Percentiles rank a stretch among this genome's conserved stretches.
phyloP scores from a whole-genome alignment of 2,329 filamentous ascomycete species.

The Cladosporium sp. region DNA sequence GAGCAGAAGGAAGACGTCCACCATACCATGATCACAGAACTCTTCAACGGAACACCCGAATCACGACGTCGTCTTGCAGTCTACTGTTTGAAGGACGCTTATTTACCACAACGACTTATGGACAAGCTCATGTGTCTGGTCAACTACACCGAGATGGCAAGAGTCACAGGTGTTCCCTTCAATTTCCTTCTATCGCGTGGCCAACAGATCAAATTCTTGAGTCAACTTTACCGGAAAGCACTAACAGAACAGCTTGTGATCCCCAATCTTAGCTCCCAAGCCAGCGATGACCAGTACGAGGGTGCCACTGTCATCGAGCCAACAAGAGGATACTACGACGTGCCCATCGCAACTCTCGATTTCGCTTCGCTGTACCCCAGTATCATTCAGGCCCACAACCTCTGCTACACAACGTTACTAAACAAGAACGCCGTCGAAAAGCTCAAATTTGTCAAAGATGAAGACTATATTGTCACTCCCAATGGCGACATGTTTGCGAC shows the following conservation, averaged over 20 bases:
- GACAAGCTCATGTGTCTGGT: conserved; percentile 98
- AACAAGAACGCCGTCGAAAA: conserved; percentile 74
- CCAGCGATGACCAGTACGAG: conserved; percentile 83
- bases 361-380: conserved; percentile 97
- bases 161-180: conserved; percentile 97
- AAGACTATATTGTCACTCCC: conserved; percentile 94
- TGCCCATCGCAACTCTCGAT: conserved; percentile 94
- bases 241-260: conserved; percentile 91
- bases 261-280: conserved; percentile 72
- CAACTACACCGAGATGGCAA: conserved; percentile 99
- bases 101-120: conserved; percentile 87
- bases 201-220: conserved; percentile 97
- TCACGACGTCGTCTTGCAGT: conserved; percentile 85
- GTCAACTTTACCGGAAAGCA: conserved; percentile 92
- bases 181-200: conserved; percentile 88
- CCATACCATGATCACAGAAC: conserved; percentile 97
- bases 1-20: conserved; percentile 99
- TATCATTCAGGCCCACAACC: conserved; percentile 97
- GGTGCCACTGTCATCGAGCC: conserved; percentile 98
- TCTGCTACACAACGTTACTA: conserved; percentile 93
- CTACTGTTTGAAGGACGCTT: conserved; percentile 97
- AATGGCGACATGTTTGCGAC: conserved; percentile 94
- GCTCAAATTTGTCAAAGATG: conserved; percentile 73
- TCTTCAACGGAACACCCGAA: conserved; percentile 94
- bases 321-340: conserved; percentile 85